Base-by-base conservation (phyloP, 495 filamentous ascomycete genomes). In the Aspergillus affinis region DNA sequence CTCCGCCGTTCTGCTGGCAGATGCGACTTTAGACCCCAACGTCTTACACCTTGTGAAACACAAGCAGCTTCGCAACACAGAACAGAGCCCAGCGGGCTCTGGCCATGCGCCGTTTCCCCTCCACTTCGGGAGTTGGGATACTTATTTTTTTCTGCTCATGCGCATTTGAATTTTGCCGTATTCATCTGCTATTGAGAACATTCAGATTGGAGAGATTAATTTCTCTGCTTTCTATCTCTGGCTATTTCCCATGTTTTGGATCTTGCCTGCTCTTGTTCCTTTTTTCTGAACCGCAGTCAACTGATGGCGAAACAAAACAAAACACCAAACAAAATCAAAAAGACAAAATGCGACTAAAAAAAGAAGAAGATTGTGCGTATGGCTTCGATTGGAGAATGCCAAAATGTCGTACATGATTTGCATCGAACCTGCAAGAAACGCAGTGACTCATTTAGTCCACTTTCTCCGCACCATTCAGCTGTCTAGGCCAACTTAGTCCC, bases 281-380 rank as follows among this genome's bases (percentile, higher is more conserved):
- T 41, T 6, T 41, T 41, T 41, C 36, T 41, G 36, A 41, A 41
- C 12, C 12, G 15, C 36, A 48, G 17, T 30, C 3, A 32, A 49
- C 44, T 10, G 17, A 21, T 20, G 6, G 36, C 19, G 30, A 55
- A 46, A 45, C 29, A 44, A 19, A 13, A 55, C 12, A 19, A 55
- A 45, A 15, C 17, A 20, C 32, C 27, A 45, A 55, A 55, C 36
- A 55, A 55, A 15, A 46, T 12, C 12, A 20, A 55, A 41, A 55
- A 44, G 23, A 46, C 19, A 55, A 46, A 58, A 51, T 4, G 41
- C 21, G 29, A 30, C 29, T 51, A 23, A 27, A 54, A 21, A 54
- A 44, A 45, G 32, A 54, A 49, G 2, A 10, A n/a, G 9, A 3
- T 0, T 57, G 48, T 47, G 13, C n/a, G n/a, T 20, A 4, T 57